phyloP scores from a whole-genome alignment of 805 yeast genomes.

The Cyberlindnera veronae region DNA sequence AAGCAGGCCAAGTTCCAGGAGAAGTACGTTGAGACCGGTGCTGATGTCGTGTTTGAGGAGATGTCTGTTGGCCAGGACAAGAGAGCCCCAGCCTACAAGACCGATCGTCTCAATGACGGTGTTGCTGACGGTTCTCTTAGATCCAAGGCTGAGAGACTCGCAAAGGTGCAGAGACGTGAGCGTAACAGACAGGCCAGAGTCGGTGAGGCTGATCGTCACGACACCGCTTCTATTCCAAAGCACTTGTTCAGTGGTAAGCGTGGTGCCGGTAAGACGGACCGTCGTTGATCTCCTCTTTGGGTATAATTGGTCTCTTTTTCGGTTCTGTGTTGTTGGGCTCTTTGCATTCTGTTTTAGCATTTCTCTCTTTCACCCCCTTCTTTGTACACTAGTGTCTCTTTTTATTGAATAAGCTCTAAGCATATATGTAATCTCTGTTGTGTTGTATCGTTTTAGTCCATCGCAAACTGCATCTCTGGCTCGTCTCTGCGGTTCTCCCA shows the following conservation, averaged over 20 bases:
- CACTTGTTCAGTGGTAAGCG: slow-evolving; percentile 96
- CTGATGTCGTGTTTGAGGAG: slow-evolving; percentile 46
- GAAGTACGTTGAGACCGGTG: slow-evolving; percentile 56
- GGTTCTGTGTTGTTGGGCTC: too few relatives aligned
- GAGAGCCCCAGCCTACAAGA: slow-evolving; percentile 44
- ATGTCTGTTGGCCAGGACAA: slow-evolving; percentile 25
- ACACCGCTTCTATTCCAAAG: slow-evolving; percentile 81
- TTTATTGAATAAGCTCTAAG: too few relatives aligned
- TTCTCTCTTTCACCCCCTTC: too few relatives aligned
- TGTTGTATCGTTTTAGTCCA: too few relatives aligned
- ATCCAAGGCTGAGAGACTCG: slow-evolving; percentile 81
- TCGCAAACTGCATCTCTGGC: too few relatives aligned
- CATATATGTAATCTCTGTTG: too few relatives aligned
- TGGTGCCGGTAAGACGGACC: slow-evolving; percentile 89
- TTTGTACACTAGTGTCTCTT: too few relatives aligned
- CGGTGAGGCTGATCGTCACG: slow-evolving; percentile 95
- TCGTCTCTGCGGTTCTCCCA: too few relatives aligned
- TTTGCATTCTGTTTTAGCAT: too few relatives aligned
- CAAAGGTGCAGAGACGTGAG: slow-evolving; percentile 87
- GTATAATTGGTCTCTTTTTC: too few relatives aligned
- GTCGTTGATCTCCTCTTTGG: too few relatives aligned
- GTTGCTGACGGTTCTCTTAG: slow-evolving; percentile 76
- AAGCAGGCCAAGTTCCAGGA: slow-evolving; percentile 37
- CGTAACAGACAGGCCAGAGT: slow-evolving; percentile 88
- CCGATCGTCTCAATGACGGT: slow-evolving; percentile 85